A percentile compares a stretch with the other conserved stretches of the same genome.
phyloP scores from a whole-genome alignment of 2,329 filamentous ascomycete genomes.

The Diaporthe sp. region DNA sequence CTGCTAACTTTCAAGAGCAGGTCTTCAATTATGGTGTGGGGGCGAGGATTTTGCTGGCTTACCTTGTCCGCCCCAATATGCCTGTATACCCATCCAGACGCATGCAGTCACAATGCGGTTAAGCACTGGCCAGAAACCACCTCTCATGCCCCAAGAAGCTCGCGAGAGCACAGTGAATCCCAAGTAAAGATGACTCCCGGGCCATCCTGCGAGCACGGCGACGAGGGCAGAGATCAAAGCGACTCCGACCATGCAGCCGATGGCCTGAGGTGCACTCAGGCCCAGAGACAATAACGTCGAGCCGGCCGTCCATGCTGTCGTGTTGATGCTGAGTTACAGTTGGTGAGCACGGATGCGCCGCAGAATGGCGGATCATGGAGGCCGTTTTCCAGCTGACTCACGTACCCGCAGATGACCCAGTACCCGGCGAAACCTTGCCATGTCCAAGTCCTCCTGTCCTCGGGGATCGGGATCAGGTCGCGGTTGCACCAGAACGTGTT shows the following conservation, averaged over 20 bases:
- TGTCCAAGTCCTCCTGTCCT: conserved; percentile 46
- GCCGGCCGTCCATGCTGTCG: conserved; percentile 48
- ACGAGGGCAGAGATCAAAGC: conserved; percentile 50
- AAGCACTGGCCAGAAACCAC: conserved; percentile 50
- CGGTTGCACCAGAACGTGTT: conserved; percentile 52
- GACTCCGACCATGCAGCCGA: conserved; percentile 50
- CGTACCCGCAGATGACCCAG: conserved; percentile 48
- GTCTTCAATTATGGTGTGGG: neutral
- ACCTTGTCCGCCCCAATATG: conserved; percentile 49
- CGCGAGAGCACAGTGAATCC: conserved; percentile 52
- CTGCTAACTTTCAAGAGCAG: neutral
- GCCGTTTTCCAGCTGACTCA: neutral
- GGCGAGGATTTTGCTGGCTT: neutral
- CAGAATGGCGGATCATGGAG: neutral
- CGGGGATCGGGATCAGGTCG: conserved; percentile 48
- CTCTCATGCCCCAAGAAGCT: conserved; percentile 47
- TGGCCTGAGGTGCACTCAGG: conserved; percentile 48
- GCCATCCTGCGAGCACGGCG: conserved; percentile 52
- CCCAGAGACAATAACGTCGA: conserved; percentile 47
- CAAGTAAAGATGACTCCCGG: conserved; percentile 50
- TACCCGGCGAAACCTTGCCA: conserved; percentile 50
- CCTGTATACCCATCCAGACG: conserved; percentile 50
- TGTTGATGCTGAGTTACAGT: conserved; percentile 42
- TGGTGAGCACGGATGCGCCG: neutral
- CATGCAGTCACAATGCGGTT: conserved; percentile 50